These are phyloP conservation scores for Neoarthrinium moseri DNA, from an alignment of 2,329 filamentous ascomycete species.

Conservation along the genomic window DNA sequence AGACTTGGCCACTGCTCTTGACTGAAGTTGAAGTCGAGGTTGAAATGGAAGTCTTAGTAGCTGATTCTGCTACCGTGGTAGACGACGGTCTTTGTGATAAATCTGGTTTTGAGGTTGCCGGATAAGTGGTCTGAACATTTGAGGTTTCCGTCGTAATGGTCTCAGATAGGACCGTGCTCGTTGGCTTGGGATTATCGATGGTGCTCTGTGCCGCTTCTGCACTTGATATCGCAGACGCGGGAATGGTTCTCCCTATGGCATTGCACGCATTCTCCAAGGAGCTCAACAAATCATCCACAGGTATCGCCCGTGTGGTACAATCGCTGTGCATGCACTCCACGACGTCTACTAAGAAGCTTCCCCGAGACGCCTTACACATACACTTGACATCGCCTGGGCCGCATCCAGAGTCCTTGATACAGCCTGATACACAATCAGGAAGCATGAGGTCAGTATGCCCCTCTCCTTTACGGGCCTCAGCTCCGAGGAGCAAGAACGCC, in stretches of 20 bases:
- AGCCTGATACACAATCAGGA: constrained; percentile 32
- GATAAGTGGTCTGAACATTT: neutral
- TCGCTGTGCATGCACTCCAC: constrained; percentile 36
- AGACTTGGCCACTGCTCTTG: neutral
- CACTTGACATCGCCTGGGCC: constrained; percentile 28
- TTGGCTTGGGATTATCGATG: constrained; percentile 14
- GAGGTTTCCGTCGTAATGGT: neutral
- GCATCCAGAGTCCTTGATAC: constrained; percentile 33
- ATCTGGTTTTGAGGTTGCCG: neutral
- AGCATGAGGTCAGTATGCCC: constrained; percentile 5
- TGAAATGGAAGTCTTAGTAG: neutral
- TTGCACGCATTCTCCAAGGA: constrained; percentile 32
- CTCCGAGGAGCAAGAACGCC: neutral
- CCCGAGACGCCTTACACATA: constrained; percentile 33
- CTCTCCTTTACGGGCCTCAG: neutral
- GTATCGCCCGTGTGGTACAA: constrained; percentile 32
- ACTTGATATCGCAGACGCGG: constrained; percentile 28
- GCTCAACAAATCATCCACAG: constrained; percentile 28
- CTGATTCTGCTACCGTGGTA: too few species aligned
- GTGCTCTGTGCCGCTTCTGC: constrained; percentile 26
- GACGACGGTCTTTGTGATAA: neutral
- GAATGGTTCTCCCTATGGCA: constrained; percentile 25
- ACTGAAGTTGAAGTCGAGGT: neutral
- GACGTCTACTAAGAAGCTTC: constrained; percentile 33
- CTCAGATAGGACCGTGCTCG: constrained; percentile 12